A percentile compares a stretch with the other conserved stretches of the same genome.
phyloP scores from a whole-genome alignment of 2,329 filamentous ascomycete species.

The Paradendryphiella salina region DNA sequence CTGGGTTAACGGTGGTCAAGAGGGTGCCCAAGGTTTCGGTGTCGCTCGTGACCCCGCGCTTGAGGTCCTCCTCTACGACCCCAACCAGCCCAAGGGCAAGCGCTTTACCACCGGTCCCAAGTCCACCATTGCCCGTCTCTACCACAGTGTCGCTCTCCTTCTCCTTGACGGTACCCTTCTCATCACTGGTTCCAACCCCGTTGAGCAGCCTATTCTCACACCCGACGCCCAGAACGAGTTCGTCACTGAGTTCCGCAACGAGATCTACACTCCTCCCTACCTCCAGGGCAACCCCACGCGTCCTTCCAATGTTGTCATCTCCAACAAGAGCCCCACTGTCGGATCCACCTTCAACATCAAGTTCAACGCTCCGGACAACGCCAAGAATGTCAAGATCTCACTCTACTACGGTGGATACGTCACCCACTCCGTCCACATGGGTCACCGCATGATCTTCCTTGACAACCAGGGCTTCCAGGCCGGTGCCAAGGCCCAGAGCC shows the following conservation, averaged over 20 bases:
- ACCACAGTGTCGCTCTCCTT: slow-evolving; percentile 64
- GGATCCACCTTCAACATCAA: slow-evolving; percentile 53
- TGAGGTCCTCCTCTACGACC: slow-evolving; percentile 62
- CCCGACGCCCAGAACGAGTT: slow-evolving; percentile 54
- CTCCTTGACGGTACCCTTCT: slow-evolving; percentile 63
- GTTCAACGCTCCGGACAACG: slow-evolving; percentile 52
- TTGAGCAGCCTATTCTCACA: slow-evolving; percentile 59
- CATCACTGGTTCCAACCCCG: slow-evolving; percentile 63
- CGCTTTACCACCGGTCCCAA: slow-evolving; percentile 55
- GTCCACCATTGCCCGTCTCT: slow-evolving; percentile 54
- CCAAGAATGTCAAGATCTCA: slow-evolving; percentile 53
- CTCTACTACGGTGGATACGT: slow-evolving; percentile 65
- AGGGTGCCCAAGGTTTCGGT: slow-evolving; percentile 63
- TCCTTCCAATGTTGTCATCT: slow-evolving; percentile 55
- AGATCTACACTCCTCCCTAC: slow-evolving; percentile 65
- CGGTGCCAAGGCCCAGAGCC: slow-evolving; percentile 49
- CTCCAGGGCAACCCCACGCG: slow-evolving; percentile 58
- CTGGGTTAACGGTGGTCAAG: slow-evolving; percentile 62
- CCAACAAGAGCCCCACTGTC: slow-evolving; percentile 50
- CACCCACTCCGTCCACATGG: slow-evolving; percentile 65
- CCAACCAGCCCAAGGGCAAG: slow-evolving; percentile 54
- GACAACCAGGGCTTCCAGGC: slow-evolving; percentile 55
- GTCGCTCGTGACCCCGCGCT: slow-evolving; percentile 58
- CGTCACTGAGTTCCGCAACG: slow-evolving; percentile 64
- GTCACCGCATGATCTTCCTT: slow-evolving; percentile 60